Conservation (phyloP, 2,329 filamentous ascomycete species). For the Colletotrichum karsti region DNA sequence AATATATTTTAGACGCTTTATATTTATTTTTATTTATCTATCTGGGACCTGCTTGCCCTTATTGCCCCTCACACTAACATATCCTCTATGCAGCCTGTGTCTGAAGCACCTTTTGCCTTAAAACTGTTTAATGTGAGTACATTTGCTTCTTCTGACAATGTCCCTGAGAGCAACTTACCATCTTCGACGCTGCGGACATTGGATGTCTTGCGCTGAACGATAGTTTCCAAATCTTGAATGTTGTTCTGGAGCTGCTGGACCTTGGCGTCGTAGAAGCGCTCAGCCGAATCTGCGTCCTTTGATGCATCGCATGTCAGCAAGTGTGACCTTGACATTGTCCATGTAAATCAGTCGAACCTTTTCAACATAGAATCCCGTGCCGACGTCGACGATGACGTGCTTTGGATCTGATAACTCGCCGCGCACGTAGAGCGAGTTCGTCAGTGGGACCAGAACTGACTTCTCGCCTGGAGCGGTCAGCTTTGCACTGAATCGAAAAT, state of each 20-base stretch:
- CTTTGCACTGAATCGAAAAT: background rate
- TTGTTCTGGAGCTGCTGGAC: slow-evolving; percentile 61
- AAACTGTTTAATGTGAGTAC: slow-evolving; percentile 38
- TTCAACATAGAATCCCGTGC: slow-evolving; percentile 94
- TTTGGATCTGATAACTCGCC: slow-evolving; percentile 79
- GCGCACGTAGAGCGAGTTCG: slow-evolving; percentile 92
- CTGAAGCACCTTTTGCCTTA: slow-evolving; percentile 55
- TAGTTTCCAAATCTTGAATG: slow-evolving; percentile 64
- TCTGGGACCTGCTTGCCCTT: too few relatives aligned
- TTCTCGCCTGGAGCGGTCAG: slow-evolving; percentile 36
- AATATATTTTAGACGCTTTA: too few relatives aligned
- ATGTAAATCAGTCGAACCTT: slow-evolving; percentile 72
- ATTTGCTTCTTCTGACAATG: background rate
- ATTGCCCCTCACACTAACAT: too few relatives aligned
- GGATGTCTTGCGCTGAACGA: slow-evolving; percentile 77
- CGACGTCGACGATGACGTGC: slow-evolving; percentile 88
- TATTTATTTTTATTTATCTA: too few relatives aligned
- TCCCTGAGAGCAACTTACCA: slow-evolving; percentile 56
- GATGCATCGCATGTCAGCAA: background rate
- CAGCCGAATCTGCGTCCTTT: slow-evolving; percentile 54
- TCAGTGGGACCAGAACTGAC: slow-evolving; percentile 88
- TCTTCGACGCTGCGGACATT: slow-evolving; percentile 91
- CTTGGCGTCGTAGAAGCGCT: slow-evolving; percentile 65
- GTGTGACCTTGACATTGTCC: background rate
- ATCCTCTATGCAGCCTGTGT: background rate